A percentile compares a stretch with the other conserved stretches of the same genome.
Conservation (phyloP, 2,329 filamentous ascomycete genomes). For the Aquanectria penicillioides region DNA sequence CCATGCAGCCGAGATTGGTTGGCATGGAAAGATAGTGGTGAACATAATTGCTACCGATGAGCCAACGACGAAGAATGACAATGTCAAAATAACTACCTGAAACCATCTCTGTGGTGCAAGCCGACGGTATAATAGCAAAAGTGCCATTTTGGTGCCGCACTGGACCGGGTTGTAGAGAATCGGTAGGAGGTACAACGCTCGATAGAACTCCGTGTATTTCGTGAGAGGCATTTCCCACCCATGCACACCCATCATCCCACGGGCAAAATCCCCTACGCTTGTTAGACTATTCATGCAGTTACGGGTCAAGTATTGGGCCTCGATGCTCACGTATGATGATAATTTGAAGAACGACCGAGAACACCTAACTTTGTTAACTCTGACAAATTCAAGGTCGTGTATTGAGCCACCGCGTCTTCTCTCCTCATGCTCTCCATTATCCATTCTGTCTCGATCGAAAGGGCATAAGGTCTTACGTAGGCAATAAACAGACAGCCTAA, state of each 20-base stretch:
- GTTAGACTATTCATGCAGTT: not conserved
- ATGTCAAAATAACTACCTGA: conserved; percentile 37
- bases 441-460: not conserved
- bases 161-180: conserved; percentile 29
- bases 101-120: conserved; percentile 45
- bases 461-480: conserved; percentile 11
- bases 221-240: conserved; percentile 30
- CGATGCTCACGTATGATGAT: conserved; percentile 19
- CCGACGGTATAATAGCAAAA: conserved; percentile 44
- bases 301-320: too few species aligned
- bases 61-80: conserved; percentile 33
- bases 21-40: conserved; percentile 47
- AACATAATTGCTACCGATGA: conserved; percentile 43
- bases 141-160: conserved; percentile 14
- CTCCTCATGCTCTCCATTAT: not conserved
- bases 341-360: conserved; percentile 22
- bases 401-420: too few species aligned
- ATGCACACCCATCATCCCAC: conserved; percentile 26
- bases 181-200: conserved; percentile 10
- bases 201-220: conserved; percentile 14
- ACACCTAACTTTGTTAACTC: conserved; percentile 2
- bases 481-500: conserved; percentile 19
- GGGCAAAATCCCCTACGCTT: conserved; percentile 17
- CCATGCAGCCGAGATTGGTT: conserved; percentile 44
- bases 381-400: not conserved